Conservation (phyloP, 306 rosid species). For the Sicyos baderoa region DNA sequence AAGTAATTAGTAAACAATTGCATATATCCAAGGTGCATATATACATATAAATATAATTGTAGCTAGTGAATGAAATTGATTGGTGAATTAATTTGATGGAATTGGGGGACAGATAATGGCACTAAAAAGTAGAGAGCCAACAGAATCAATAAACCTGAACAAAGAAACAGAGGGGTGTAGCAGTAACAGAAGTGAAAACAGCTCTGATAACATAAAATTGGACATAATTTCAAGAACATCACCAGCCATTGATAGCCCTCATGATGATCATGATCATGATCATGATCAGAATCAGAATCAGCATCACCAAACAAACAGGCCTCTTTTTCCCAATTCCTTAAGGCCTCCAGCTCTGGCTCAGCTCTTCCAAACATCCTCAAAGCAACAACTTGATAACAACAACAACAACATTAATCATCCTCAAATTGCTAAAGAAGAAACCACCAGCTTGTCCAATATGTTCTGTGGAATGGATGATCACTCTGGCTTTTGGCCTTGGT, state of each 20-base stretch:
- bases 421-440: conserved; percentile 73
- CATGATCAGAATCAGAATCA: too few relatives aligned
- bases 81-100: conserved; percentile 1
- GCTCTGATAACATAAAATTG: conserved; percentile 83
- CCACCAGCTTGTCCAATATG: conserved; percentile 54
- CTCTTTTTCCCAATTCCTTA: conserved; percentile 50
- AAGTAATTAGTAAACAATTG: too few relatives aligned
- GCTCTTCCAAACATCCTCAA: conserved; percentile 54
- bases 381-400: too few relatives aligned
- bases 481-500: conserved; percentile 97
- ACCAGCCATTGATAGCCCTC: conserved; percentile 73
- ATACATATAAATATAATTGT: too few relatives aligned
- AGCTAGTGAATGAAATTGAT: too few relatives aligned
- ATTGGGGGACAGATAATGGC: conserved; percentile 53
- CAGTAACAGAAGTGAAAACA: conserved; percentile 96
- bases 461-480: conserved; percentile 88
- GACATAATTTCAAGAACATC: conserved; percentile 75
- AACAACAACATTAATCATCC: neutral
- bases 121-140: conserved; percentile 86
- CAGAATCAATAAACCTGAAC: conserved; percentile 86
- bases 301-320: conserved; percentile 44
- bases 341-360: conserved; percentile 59
- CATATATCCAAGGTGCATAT: too few relatives aligned
- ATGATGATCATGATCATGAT: neutral
- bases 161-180: conserved; percentile 97